Conservation (phyloP, 352 stramenopile genomes). For the Phytopythium litorale region DNA sequence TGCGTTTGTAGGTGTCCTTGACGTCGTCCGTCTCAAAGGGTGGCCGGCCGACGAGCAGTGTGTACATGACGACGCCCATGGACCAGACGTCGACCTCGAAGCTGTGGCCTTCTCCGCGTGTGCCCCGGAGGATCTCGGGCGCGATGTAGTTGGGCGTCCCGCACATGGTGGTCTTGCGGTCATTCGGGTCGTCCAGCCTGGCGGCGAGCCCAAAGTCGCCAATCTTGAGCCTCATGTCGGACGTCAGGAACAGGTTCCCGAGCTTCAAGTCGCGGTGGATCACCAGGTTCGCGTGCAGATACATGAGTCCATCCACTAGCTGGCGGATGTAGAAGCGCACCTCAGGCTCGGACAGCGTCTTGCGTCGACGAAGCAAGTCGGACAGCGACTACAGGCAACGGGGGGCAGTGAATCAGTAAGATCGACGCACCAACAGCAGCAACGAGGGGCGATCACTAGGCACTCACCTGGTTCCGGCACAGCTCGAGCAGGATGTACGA, state of each 20-base stretch:
- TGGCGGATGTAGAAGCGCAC: slow-evolving; percentile 92
- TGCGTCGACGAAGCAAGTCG: slow-evolving; percentile 94
- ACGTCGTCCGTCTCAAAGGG: slow-evolving; percentile 98
- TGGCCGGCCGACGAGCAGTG: slow-evolving; percentile 94
- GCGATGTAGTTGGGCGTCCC: slow-evolving; percentile 94
- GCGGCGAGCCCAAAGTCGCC: slow-evolving; percentile 95
- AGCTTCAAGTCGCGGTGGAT: slow-evolving; percentile 99
- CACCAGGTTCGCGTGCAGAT: slow-evolving; percentile 93
- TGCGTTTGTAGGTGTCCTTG: slow-evolving; percentile 98
- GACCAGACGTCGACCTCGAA: slow-evolving; percentile 99
- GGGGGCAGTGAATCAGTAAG: background rate
- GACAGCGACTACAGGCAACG: slow-evolving; percentile 83
- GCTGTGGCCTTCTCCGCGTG: slow-evolving; percentile 90
- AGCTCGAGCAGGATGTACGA: slow-evolving; percentile 98
- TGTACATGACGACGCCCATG: slow-evolving; percentile 97
- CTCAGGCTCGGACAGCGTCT: slow-evolving; percentile 94
- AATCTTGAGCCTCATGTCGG: slow-evolving; percentile 95
- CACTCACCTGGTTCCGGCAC: slow-evolving; percentile 89
- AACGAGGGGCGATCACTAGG: background rate
- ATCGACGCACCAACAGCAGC: background rate
- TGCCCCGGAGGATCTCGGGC: slow-evolving; percentile 90
- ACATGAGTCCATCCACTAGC: slow-evolving; percentile 91
- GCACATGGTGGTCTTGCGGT: slow-evolving; percentile 96
- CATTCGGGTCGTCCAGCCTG: slow-evolving; percentile 73
- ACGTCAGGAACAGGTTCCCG: slow-evolving; percentile 96